These are phyloP conservation scores for Rhodotorula sp. DNA, from an alignment of 1,284 basidiomycete genomes.

Conservation along the genomic window DNA sequence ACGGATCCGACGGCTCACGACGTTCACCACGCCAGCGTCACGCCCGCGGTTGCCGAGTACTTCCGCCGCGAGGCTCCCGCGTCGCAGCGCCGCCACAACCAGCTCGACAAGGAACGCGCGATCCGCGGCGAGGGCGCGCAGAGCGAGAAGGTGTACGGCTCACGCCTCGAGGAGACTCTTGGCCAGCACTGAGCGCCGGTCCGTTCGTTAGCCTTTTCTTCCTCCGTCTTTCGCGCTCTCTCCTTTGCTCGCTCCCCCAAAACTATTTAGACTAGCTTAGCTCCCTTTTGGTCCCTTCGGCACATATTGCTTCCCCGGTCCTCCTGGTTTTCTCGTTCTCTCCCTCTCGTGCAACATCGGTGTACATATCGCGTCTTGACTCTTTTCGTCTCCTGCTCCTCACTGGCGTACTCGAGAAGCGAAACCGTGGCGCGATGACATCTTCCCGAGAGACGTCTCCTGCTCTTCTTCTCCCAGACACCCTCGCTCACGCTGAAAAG, in stretches of 20 bases:
- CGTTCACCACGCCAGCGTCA: slow-evolving; percentile 37
- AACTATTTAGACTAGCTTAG: no score
- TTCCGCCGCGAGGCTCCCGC: slow-evolving; percentile 30
- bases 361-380: no score
- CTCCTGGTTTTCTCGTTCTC: no score
- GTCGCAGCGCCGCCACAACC: slow-evolving; percentile 20
- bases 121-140: slow-evolving; percentile 17
- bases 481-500: not conserved
- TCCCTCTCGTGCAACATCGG: no score
- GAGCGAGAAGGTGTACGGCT: slow-evolving; percentile 15
- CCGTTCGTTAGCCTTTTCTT: not conserved
- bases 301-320: no score
- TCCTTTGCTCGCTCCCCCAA: no score
- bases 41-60: slow-evolving; percentile 37
- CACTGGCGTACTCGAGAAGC: no score
- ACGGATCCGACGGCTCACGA: slow-evolving; percentile 24
- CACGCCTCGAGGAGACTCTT: slow-evolving; percentile 24
- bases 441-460: no score
- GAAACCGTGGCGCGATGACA: no score
- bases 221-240: no score
- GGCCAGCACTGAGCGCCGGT: slow-evolving; percentile 1
- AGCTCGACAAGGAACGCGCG: slow-evolving; percentile 35
- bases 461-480: not conserved
- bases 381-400: no score
- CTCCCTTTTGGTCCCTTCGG: no score